Evolutionary conservation across 2,329 filamentous ascomycete genomes (phyloP), one percentile per base, ranked within the genome.

Genomic region (Colletotrichum sp.): DNA sequence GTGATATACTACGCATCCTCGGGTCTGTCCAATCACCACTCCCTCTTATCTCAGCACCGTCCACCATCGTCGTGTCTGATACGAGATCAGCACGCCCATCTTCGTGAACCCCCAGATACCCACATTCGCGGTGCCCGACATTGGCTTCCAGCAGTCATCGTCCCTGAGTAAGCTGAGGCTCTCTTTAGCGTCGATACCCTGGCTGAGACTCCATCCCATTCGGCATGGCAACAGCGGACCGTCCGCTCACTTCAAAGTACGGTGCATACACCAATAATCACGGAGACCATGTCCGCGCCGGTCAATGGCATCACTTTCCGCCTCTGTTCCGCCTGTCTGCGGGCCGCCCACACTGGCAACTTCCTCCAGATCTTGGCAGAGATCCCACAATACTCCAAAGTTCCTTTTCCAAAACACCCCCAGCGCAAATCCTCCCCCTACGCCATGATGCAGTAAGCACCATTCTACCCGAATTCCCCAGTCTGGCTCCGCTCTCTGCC

Each of bases 91-190:
- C 73, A 62, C 32, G 16, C 36, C 57, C 16, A 64, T 62, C 34
- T 26, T 52, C 36, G 8, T n/a, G n/a, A 44, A 26, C 18, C 62
- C 21, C 44, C 13, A n/a, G 32, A 39, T 18, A 28, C 39, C 36
- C 34, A 6, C 24, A 12, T 68, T 52, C 57, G 16, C 21, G 24
- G 32, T 39, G 55, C 69, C 55, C 69, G 63, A 73, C 32, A 66
- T 73, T 68, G 70, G 44, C 36, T 18, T 71, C 21, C 34, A 49
- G 30, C 28, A 9, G 30, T 21, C 1, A 63, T 34, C 36, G 34
- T 62, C n/a, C 34, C 49, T 72, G 72, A 72, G 68, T 72, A 72
- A 72, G 72, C 72, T 66, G 68, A 66, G 72, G 60, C 68, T 75
- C 55, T 63, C 26, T 8, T 13, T 52, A 55, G 71, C 44, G 30